Evolutionary conservation across 305 asterid species (phyloP), one percentile per base, ranked within the genome.

Genomic region (Stenogyne calaminthoides): DNA sequence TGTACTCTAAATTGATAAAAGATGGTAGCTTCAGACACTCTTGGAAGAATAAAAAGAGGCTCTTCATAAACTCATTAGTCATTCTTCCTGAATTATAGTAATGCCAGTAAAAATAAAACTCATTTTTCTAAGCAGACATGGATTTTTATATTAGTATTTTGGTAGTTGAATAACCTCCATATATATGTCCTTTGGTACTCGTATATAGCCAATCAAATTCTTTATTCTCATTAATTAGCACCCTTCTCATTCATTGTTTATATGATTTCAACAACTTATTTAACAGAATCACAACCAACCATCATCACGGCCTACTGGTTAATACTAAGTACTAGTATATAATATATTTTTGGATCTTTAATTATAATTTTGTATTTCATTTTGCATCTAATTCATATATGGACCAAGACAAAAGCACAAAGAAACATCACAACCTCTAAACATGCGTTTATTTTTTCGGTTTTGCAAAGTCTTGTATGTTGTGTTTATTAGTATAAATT

Each of bases 21-120:
- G n/a, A 55, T 19, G 34, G 60, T 9, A 20, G 34, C 60, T 20
- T 16, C 29, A 54, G 32, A 2, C 14, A 4, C 16, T 58, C 63
- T 1, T 25, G 14, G 16, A 7, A 16, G 29, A 61, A 16, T n/a
- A 22, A 37, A 57, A 57, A 20, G 40, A 57, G 80, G 62, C 78
- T 76, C 73, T 72, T 71, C 16, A 71, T 40, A 42, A 66, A 29
- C 34, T 32, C 40, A 37, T 57, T 18, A 27, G 56, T 46, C 77
- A 69, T 27, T 52, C 59, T 52, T 19, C 46, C 11, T 10, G 10
- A 9, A 9, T 7, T 46, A 46, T 46, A 46, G 20, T 16, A 14
- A 27, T n/a, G n/a, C 16, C 5, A 12, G 42, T 7, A n/a, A 58
- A 69, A 59, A 7, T 57, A 10, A n/a, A 29, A 12, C 2, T 49